phyloP scores from a whole-genome alignment of 2,329 filamentous ascomycete species.

The Fusarium equiseti region DNA sequence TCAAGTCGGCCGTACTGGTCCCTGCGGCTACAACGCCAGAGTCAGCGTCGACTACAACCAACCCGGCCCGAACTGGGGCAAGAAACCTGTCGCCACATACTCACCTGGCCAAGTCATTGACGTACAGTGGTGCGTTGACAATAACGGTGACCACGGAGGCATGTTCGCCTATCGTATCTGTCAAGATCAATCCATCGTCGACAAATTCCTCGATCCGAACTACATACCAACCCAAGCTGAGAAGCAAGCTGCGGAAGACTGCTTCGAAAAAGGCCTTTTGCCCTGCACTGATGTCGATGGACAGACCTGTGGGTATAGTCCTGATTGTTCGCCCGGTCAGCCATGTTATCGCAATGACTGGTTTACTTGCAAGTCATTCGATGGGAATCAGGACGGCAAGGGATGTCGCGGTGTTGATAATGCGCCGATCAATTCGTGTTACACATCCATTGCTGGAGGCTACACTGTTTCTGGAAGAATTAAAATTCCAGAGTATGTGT shows the following conservation, averaged over 20 bases:
- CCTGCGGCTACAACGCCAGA: slow-evolving; percentile 66
- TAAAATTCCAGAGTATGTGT: slow-evolving; percentile 61
- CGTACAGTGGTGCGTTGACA: slow-evolving; percentile 67
- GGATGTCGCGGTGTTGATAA: slow-evolving; percentile 62
- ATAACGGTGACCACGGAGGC: slow-evolving; percentile 68
- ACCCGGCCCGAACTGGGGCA: slow-evolving; percentile 60
- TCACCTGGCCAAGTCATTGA: slow-evolving; percentile 59
- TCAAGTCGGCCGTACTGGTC: slow-evolving; percentile 60
- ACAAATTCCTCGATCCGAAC: slow-evolving; percentile 61
- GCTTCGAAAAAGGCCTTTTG: slow-evolving; percentile 62
- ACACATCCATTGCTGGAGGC: slow-evolving; percentile 64
- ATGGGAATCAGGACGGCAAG: slow-evolving; percentile 47
- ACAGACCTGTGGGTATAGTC: slow-evolving; percentile 61
- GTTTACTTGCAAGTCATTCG: slow-evolving; percentile 65
- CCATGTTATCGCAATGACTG: slow-evolving; percentile 64
- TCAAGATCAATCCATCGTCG: slow-evolving; percentile 62
- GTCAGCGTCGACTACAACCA: slow-evolving; percentile 66
- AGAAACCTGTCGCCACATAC: slow-evolving; percentile 58
- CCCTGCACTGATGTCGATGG: slow-evolving; percentile 63
- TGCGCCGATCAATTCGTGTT: slow-evolving; percentile 58
- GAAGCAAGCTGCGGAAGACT: slow-evolving; percentile 66
- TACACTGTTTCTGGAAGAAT: slow-evolving; percentile 66
- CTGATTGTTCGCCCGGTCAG: slow-evolving; percentile 59
- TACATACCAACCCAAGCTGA: slow-evolving; percentile 64
- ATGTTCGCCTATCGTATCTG: slow-evolving; percentile 69